phyloP scores from a whole-genome alignment of 371 early-diverging fungal genomes.

The Mucor sp. region DNA sequence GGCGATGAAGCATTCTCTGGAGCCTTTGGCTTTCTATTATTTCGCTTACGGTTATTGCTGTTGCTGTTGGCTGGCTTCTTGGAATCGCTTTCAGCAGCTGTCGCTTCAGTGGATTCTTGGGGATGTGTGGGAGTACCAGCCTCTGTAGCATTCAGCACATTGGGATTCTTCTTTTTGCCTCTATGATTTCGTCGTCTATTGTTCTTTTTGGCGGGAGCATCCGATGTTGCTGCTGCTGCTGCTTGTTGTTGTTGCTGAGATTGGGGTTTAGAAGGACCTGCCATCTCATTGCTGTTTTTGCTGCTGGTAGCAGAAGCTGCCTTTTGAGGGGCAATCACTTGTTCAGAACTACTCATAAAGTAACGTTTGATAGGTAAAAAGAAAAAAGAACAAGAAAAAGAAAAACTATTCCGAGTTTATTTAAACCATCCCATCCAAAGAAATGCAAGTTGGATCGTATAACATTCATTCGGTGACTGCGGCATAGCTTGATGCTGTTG shows the following conservation, averaged over 20 bases:
- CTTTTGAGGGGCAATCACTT: neutral
- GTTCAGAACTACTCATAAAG: conserved; percentile 7
- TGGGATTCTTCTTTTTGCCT: conserved; percentile 16
- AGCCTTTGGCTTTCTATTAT: neutral
- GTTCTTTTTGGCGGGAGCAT: conserved; percentile 7
- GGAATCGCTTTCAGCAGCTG: neutral
- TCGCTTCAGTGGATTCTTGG: neutral
- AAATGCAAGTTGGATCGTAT: neutral
- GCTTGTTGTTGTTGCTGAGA: neutral
- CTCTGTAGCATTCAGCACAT: conserved; percentile 13
- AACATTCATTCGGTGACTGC: conserved; percentile 3
- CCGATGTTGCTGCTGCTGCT: neutral
- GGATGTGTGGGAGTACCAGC: conserved; percentile 10
- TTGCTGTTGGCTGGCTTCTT: neutral
- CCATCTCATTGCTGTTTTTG: neutral
- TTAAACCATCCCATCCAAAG: neutral
- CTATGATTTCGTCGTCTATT: conserved; percentile 9
- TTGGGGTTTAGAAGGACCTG: conserved; percentile 1
- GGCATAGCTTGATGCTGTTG: neutral
- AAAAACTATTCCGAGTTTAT: neutral
- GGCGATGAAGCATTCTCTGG: neutral
- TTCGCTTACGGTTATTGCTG: neutral
- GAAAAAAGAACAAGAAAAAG: neutral
- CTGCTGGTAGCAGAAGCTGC: neutral
- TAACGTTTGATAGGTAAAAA: neutral